phyloP scores from a whole-genome alignment of 768 basidiomycete species.

The Hypsizygus marmoreus region DNA sequence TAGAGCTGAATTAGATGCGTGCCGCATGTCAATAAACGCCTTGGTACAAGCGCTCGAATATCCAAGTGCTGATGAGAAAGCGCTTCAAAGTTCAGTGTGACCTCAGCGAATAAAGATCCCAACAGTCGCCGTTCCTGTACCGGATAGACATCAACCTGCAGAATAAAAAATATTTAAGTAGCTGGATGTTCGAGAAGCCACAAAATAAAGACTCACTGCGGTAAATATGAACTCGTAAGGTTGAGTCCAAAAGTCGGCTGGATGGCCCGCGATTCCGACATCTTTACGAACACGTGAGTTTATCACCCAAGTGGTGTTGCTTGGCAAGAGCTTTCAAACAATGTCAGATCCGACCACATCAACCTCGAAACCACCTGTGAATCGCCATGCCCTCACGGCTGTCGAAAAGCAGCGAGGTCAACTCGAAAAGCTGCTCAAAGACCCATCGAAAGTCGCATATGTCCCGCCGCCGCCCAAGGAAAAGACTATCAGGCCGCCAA shows the following conservation, averaged over 20 bases:
- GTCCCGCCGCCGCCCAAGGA: constrained; percentile 83
- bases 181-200: too few relatives aligned
- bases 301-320: background rate
- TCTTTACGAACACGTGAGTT: too few relatives aligned
- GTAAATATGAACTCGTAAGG: background rate
- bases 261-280: background rate
- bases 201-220: too few relatives aligned
- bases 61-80: too few relatives aligned
- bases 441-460: constrained; percentile 81
- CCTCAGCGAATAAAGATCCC: too few relatives aligned
- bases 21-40: too few relatives aligned
- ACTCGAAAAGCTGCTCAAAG: constrained; percentile 86
- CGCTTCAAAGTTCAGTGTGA: too few relatives aligned
- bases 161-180: too few relatives aligned
- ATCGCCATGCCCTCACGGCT: constrained; percentile 53
- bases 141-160: too few relatives aligned
- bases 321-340: background rate
- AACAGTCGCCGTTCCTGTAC: too few relatives aligned
- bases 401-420: constrained; percentile 61
- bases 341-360: constrained; percentile 19
- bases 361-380: constrained; percentile 30
- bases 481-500: constrained; percentile 75
- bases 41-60: too few relatives aligned
- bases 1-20: too few relatives aligned
- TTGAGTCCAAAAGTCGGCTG: background rate